Evolutionary conservation across 1,139 yeast genomes (phyloP).

Genomic region (Taphrina deformans): DNA sequence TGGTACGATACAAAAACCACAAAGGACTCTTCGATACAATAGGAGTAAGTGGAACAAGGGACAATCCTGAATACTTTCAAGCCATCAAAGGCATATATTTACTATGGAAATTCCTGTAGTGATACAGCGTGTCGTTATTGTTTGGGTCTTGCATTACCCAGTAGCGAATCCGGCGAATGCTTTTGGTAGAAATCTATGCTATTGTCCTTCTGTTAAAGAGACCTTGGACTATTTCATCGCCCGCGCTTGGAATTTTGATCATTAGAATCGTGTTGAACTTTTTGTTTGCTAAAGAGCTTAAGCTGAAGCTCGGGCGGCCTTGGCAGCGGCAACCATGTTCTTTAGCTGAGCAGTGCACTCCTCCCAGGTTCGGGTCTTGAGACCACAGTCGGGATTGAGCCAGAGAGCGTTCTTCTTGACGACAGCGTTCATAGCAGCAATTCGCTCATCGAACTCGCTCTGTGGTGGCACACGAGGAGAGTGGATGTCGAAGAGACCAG

Average conservation of each 20-base stretch:
- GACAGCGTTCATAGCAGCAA: slow-evolving; percentile 89
- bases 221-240: slow-evolving; percentile 5
- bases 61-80: no score
- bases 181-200: not conserved
- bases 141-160: not conserved
- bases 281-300: not conserved
- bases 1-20: no score
- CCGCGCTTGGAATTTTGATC: slow-evolving; percentile 4
- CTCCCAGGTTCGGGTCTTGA: slow-evolving; percentile 87
- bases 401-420: slow-evolving; percentile 98
- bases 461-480: slow-evolving; percentile 99
- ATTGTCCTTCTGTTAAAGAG: slow-evolving; percentile 7
- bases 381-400: slow-evolving; percentile 99
- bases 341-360: slow-evolving; percentile 78
- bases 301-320: slow-evolving; percentile 47
- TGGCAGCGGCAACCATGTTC: slow-evolving; percentile 99
- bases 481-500: slow-evolving; percentile 98
- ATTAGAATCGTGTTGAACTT: slow-evolving; percentile 8
- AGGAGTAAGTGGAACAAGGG: no score
- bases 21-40: no score
- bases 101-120: not conserved
- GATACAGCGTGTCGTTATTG: not conserved
- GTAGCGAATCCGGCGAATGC: not conserved
- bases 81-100: not conserved
- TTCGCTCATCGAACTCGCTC: slow-evolving; percentile 91